phyloP scores from a whole-genome alignment of 2,329 filamentous ascomycete genomes.

The Beauveria scarabaeidicola region DNA sequence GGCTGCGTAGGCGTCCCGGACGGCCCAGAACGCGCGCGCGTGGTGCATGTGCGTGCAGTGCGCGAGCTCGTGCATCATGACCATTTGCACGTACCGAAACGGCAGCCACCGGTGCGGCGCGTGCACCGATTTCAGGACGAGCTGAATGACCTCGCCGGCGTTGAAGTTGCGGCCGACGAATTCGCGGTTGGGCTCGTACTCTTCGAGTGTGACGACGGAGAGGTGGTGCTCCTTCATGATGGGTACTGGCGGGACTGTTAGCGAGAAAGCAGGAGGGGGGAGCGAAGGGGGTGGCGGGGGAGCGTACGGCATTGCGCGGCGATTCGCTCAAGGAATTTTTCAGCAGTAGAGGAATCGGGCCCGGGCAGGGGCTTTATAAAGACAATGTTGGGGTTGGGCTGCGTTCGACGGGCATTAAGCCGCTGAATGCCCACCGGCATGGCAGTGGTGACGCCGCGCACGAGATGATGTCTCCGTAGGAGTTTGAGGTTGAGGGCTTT shows the following conservation, averaged over 20 bases:
- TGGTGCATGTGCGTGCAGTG: slow-evolving; percentile 94
- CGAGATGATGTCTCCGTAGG: not conserved
- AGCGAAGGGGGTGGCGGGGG: not conserved
- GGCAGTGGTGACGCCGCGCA: not conserved
- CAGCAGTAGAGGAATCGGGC: slow-evolving; percentile 50
- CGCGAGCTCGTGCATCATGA: slow-evolving; percentile 89
- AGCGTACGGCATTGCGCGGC: slow-evolving; percentile 65
- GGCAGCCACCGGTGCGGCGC: slow-evolving; percentile 63
- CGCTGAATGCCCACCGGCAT: slow-evolving; percentile 77
- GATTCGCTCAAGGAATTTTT: slow-evolving; percentile 66
- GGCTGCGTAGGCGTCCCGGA: slow-evolving; percentile 63
- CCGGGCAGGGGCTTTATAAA: slow-evolving; percentile 77
- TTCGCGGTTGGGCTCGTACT: slow-evolving; percentile 71
- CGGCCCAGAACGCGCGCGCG: slow-evolving; percentile 69
- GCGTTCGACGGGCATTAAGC: slow-evolving; percentile 64
- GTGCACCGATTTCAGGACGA: slow-evolving; percentile 61
- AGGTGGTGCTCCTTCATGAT: slow-evolving; percentile 60
- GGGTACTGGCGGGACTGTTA: slow-evolving; percentile 39
- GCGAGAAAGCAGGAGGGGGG: not conserved
- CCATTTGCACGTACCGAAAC: slow-evolving; percentile 80
- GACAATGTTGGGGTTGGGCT: slow-evolving; percentile 69
- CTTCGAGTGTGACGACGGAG: slow-evolving; percentile 63
- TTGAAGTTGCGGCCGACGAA: slow-evolving; percentile 90
- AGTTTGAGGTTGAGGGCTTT: too few species aligned
- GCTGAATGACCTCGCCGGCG: slow-evolving; percentile 75